Evolutionary conservation across 106 monocot species (phyloP).

Genomic region (Vanilla planifolia): DNA sequence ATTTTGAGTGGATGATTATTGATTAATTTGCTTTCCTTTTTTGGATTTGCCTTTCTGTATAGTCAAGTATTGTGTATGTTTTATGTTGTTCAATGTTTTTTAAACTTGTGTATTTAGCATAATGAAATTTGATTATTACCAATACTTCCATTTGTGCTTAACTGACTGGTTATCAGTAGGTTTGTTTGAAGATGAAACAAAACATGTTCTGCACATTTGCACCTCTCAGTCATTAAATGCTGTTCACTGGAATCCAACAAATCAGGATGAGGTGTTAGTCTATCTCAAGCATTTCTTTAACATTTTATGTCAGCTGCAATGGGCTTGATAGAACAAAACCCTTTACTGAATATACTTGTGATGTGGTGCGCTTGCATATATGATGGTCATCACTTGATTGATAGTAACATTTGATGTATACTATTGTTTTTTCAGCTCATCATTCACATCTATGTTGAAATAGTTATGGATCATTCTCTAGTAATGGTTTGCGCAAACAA

Average conservation of each 20-base stretch:
- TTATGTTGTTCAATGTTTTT: background rate
- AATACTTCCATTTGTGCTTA: no score
- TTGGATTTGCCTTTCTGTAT: background rate
- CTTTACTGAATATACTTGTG: no score
- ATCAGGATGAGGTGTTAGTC: constrained; percentile 77
- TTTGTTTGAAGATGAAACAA: constrained; percentile 32
- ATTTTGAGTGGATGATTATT: no score
- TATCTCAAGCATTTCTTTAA: no score
- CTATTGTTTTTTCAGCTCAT: background rate
- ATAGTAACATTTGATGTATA: no score
- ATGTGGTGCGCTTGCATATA: no score
- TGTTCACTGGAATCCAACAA: constrained; percentile 77
- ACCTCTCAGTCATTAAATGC: constrained; percentile 38
- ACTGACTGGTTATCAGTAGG: constrained; percentile 16
- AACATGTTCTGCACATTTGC: constrained; percentile 52
- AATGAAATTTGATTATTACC: no score
- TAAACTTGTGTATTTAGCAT: background rate
- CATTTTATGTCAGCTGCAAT: no score
- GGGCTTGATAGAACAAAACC: no score
- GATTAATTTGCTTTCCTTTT: background rate
- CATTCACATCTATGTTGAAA: background rate
- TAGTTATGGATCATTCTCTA: background rate
- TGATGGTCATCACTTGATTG: no score
- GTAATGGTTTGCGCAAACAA: background rate
- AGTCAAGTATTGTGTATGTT: background rate